These are phyloP conservation scores for Teratosphaeriaceae sp. DNA, from an alignment of 2,329 filamentous ascomycete genomes.

Conservation along the genomic window DNA sequence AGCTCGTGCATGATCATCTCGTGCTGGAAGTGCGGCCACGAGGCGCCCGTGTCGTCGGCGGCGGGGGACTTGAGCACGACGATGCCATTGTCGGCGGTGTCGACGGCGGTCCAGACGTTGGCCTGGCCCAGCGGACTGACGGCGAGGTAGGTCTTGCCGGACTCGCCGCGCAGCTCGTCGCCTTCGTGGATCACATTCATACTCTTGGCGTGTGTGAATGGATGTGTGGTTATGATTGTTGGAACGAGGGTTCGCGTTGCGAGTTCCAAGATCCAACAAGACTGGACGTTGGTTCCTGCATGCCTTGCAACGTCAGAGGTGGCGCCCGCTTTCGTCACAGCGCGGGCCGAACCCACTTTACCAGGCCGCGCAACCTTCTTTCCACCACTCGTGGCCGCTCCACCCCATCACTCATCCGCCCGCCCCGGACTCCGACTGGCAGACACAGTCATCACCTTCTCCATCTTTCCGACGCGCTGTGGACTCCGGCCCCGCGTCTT, in stretches of 20 bases:
- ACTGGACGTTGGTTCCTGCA: not conserved
- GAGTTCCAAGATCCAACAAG: too few relatives aligned
- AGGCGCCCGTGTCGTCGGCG: slow-evolving; percentile 12
- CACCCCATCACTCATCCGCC: too few relatives aligned
- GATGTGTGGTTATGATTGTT: not conserved
- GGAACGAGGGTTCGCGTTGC: not conserved
- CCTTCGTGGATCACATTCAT: slow-evolving; percentile 16
- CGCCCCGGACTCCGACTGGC: too few relatives aligned
- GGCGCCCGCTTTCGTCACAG: not conserved
- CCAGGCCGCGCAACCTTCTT: not conserved
- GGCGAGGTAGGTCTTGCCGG: slow-evolving; percentile 22
- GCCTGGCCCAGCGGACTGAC: slow-evolving; percentile 21
- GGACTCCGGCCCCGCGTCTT: too few relatives aligned
- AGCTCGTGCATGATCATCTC: slow-evolving; percentile 28
- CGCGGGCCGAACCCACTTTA: too few relatives aligned
- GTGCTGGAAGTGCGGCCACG: slow-evolving; percentile 21
- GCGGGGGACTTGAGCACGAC: slow-evolving; percentile 23
- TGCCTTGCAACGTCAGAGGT: not conserved
- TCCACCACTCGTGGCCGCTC: not conserved
- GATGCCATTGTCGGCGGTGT: slow-evolving; percentile 14
- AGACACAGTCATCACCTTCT: too few relatives aligned
- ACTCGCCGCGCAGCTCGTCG: slow-evolving; percentile 16
- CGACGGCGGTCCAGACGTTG: slow-evolving; percentile 25
- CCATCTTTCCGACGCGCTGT: too few relatives aligned
- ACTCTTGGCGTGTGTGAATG: not conserved